phyloP scores from a whole-genome alignment of 2,329 filamentous ascomycete species.

The Zopfia rhizophila region DNA sequence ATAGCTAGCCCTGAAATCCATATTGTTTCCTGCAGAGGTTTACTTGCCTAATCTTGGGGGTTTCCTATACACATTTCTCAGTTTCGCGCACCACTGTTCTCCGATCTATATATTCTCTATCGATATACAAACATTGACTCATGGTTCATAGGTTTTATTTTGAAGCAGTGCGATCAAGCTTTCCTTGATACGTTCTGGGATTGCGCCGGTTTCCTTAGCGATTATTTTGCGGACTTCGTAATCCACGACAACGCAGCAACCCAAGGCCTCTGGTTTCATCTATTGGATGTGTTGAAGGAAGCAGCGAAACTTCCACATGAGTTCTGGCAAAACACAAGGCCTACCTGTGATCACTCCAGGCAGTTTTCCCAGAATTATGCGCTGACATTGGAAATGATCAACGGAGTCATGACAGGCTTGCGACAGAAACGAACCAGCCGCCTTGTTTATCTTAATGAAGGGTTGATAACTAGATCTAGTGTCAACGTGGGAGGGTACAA shows the following conservation, averaged over 20 bases:
- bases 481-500: slow-evolving; percentile 28
- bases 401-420: slow-evolving; percentile 1
- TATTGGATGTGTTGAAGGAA: slow-evolving; percentile 37
- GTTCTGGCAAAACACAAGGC: background rate
- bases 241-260: slow-evolving; percentile 29
- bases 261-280: slow-evolving; percentile 39
- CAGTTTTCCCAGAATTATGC: slow-evolving; percentile 2
- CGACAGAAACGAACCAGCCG: background rate
- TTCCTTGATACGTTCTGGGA: slow-evolving; percentile 30
- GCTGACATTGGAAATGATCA: slow-evolving; percentile 16
- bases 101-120: no score
- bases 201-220: slow-evolving; percentile 30
- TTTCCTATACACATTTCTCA: no score
- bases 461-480: slow-evolving; percentile 9
- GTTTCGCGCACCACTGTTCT: no score
- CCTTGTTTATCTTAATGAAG: slow-evolving; percentile 1
- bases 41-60: no score
- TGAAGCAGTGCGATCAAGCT: slow-evolving; percentile 11
- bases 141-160: no score
- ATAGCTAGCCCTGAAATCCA: no score
- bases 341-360: background rate
- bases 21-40: no score
- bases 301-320: slow-evolving; percentile 14
- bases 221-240: slow-evolving; percentile 45
- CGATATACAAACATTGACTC: no score